Conservation (phyloP, 495 filamentous ascomycete genomes). For the Trypethelium eluteriae region DNA sequence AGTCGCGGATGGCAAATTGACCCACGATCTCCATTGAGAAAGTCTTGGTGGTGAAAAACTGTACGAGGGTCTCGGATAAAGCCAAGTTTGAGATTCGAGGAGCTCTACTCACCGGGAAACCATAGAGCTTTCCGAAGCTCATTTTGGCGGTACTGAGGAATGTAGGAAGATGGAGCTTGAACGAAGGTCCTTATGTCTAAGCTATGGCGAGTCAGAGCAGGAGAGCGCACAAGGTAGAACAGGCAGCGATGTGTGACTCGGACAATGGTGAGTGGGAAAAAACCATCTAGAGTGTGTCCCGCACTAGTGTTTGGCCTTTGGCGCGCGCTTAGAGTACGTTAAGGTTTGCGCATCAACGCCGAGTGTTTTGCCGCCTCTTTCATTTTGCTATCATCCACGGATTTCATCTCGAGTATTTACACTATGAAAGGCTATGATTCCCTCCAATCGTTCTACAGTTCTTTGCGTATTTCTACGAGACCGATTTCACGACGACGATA, state of each 20-base stretch:
- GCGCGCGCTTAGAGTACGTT: background rate
- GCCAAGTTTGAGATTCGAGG: background rate
- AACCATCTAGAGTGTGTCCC: background rate
- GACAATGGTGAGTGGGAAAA: background rate
- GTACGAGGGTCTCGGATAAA: background rate
- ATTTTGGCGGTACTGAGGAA: background rate
- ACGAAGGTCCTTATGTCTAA: background rate
- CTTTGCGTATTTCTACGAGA: background rate
- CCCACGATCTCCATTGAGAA: background rate
- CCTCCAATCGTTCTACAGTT: background rate
- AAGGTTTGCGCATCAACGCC: background rate
- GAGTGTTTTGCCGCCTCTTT: background rate
- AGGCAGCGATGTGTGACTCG: background rate
- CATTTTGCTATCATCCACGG: background rate
- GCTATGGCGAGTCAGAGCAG: background rate
- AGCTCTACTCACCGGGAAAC: conserved; percentile 58
- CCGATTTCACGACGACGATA: conserved; percentile 18
- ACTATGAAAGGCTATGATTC: background rate
- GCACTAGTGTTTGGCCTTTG: conserved; percentile 1
- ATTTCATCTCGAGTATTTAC: background rate
- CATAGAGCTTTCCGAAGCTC: conserved; percentile 90
- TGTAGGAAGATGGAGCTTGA: too few species aligned
- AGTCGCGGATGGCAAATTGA: background rate
- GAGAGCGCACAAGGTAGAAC: background rate
- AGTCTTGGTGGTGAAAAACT: background rate